Conservation (phyloP, 345 rosid species). For the Carallia brachiata region DNA sequence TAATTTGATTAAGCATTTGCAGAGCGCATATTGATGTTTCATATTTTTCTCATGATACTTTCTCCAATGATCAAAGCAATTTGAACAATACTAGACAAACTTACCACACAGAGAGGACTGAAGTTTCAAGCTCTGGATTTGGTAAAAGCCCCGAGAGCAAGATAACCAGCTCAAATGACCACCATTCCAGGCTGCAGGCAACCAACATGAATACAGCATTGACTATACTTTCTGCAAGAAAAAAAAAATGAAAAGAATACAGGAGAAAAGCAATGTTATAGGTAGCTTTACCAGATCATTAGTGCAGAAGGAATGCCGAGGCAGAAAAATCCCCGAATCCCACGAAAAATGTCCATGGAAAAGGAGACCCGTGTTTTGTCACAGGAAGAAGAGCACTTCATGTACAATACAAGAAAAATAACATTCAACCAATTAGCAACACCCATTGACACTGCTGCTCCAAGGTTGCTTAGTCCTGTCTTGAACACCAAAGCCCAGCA, state of each 20-base stretch:
- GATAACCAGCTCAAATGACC: slow-evolving; percentile 26
- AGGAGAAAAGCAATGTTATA: not conserved
- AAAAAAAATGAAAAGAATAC: not conserved
- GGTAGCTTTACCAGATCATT: not conserved
- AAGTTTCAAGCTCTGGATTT: slow-evolving; percentile 23
- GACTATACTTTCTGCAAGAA: not conserved
- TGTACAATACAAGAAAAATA: slow-evolving; percentile 2
- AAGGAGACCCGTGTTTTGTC: not conserved
- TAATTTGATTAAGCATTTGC: not conserved
- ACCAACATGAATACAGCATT: not conserved
- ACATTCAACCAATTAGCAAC: slow-evolving; percentile 9
- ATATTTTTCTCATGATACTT: not conserved
- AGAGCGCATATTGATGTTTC: not conserved
- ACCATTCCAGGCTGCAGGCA: slow-evolving; percentile 19
- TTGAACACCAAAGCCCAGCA: slow-evolving; percentile 4
- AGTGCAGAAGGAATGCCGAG: slow-evolving; percentile 1
- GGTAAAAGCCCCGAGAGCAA: slow-evolving; percentile 27
- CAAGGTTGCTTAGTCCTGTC: slow-evolving; percentile 3
- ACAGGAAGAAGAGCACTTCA: slow-evolving; percentile 3
- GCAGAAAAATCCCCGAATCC: not conserved
- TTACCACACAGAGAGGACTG: slow-evolving; percentile 27
- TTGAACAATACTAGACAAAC: not conserved
- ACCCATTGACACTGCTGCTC: slow-evolving; percentile 1
- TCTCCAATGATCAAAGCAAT: no score
- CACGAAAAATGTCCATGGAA: not conserved